Evolutionary conservation across 805 yeast genomes (phyloP), one percentile per base, ranked within the genome.

Genomic region (Teunomyces gatunensis): DNA sequence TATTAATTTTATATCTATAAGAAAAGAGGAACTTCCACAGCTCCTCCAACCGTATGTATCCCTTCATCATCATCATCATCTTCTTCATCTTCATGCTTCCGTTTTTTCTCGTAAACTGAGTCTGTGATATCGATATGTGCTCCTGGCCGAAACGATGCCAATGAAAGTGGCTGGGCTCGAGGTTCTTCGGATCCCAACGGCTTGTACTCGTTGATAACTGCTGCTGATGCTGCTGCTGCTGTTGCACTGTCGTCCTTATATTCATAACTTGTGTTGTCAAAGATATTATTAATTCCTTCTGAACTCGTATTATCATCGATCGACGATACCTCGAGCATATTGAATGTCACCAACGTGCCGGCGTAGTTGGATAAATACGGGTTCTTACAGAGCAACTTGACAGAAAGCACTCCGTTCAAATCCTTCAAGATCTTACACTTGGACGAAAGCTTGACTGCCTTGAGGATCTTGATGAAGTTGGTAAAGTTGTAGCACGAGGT

Each of bases 11-110:
- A 21, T n/a, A 12, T 37, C 56, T 46, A 71, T 29, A 74, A 60
- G 49, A 74, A 75, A 21, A 75, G 57, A 1, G 79, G 79, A 9
- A 74, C 66, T 49, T 74, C 79, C 40, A 73, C 69, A 5, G 75
- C 75, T 9, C 75, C 75, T 10, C 75, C 75, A 33, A 68, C 73
- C 1, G 69, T 65, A 36, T 63, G 45, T 46, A 59, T 39, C 40
- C 46, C 47, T 6, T 37, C 40, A 5, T 42, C 39, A 9, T 36
- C 34, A 29, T 41, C 44, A 4, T 47, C 48, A 9, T 28, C 49
- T 21, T 35, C 42, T 10, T 45, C 36, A 17, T 21, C 13, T n/a
- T 41, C 36, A 7, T 37, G 43, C 30, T 39, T 30, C 6, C 47
- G 18, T 17, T 32, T 36, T 12, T 29, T 13, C 4, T 47, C 43